These are phyloP conservation scores for bread wheat (Triticum aestivum) DNA, from an alignment of 176 grass and related monocot species.

Conservation along the genomic window DNA sequence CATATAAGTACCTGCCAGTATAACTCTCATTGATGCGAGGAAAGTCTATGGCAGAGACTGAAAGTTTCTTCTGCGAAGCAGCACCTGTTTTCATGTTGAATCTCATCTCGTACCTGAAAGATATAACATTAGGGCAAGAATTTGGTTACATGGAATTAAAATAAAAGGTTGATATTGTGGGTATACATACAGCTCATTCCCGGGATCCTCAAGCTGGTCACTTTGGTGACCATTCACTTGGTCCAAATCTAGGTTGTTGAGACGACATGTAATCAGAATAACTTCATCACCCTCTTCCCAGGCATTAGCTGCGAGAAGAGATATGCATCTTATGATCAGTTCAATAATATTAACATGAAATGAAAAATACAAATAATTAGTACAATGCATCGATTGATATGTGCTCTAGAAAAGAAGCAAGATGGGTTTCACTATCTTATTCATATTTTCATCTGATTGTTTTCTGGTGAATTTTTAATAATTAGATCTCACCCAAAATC, in stretches of 20 bases:
- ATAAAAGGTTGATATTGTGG: not conserved
- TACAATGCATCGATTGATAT: not conserved
- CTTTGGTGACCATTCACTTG: slow-evolving; percentile 54
- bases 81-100: slow-evolving; percentile 88
- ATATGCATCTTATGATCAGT: slow-evolving; percentile 6
- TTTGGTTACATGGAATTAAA: slow-evolving; percentile 23
- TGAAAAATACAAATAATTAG: not conserved
- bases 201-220: slow-evolving; percentile 70
- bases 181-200: slow-evolving; percentile 70
- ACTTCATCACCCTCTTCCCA: slow-evolving; percentile 97
- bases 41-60: slow-evolving; percentile 88
- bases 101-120: slow-evolving; percentile 82
- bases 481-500: not conserved
- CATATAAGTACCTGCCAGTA: slow-evolving; percentile 59
- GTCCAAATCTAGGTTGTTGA: slow-evolving; percentile 84
- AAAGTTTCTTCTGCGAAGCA: slow-evolving; percentile 83
- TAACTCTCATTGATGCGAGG: slow-evolving; percentile 92
- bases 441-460: not conserved
- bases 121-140: not conserved
- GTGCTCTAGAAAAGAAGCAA: not conserved
- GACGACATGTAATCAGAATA: slow-evolving; percentile 75
- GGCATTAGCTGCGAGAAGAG: slow-evolving; percentile 65
- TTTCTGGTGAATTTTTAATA: not conserved
- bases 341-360: not conserved
- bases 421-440: not conserved